A percentile compares a stretch with the other conserved stretches of the same genome.
Evolutionary conservation across 768 basidiomycete species (phyloP).

Genomic region (Tylopilus sp.): DNA sequence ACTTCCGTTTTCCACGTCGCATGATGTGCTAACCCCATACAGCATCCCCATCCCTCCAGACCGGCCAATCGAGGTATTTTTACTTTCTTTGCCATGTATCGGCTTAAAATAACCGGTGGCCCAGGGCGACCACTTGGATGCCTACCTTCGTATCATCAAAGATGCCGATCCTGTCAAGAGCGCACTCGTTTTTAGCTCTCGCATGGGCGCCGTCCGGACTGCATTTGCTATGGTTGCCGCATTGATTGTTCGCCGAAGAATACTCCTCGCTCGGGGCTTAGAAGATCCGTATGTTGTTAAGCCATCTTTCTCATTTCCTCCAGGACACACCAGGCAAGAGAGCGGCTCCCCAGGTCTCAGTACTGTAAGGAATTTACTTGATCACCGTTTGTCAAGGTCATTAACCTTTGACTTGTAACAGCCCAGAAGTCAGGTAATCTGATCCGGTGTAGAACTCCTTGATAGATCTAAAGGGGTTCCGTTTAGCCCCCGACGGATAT

Average conservation of each 20-base stretch:
- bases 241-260: constrained; percentile 77
- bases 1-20: neutral
- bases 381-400: neutral
- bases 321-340: constrained; percentile 13
- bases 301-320: constrained; percentile 15
- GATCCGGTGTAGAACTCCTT: neutral
- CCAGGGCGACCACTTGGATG: constrained; percentile 93
- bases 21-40: constrained; percentile 10
- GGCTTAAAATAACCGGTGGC: neutral
- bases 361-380: constrained; percentile 40
- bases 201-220: constrained; percentile 94
- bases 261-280: constrained; percentile 57
- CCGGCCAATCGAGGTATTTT: constrained; percentile 77
- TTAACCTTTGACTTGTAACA: constrained; percentile 10
- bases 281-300: constrained; percentile 73
- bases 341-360: constrained; percentile 37
- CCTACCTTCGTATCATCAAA: constrained; percentile 81
- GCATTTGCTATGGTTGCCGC: constrained; percentile 99
- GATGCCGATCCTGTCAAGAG: constrained; percentile 76
- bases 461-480: constrained; percentile 5
- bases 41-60: constrained; percentile 96
- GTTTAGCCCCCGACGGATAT: constrained; percentile 46
- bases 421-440: constrained; percentile 30
- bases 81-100: neutral
- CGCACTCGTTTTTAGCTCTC: constrained; percentile 90